A percentile compares a stretch with the other conserved stretches of the same genome.
Evolutionary conservation across 2,329 filamentous ascomycete genomes (phyloP).

Genomic region (Fonsecaea pedrosoi): DNA sequence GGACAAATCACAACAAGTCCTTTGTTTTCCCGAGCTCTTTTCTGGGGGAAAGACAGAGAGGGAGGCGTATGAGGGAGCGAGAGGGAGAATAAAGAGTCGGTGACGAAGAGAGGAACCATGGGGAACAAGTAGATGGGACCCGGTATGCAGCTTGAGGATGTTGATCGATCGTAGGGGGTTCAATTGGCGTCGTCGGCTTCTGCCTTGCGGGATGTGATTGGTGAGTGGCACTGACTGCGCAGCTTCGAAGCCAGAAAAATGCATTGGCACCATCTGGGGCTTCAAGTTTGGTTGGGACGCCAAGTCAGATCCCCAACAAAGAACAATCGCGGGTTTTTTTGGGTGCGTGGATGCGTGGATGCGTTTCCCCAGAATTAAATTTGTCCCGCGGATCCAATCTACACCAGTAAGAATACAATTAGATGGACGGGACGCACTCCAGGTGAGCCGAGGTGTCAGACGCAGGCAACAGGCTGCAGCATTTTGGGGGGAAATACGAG

Average conservation of each 20-base stretch:
- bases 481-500: constrained; percentile 80
- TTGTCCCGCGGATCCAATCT: not conserved
- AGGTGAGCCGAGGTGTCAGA: not conserved
- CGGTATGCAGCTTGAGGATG: not conserved
- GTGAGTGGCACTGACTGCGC: not conserved
- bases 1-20: not conserved
- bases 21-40: not conserved
- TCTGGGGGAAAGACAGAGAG: not conserved
- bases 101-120: constrained; percentile 11
- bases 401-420: too few species aligned
- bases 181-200: constrained; percentile 1
- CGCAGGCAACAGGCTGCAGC: constrained; percentile 40
- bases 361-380: constrained; percentile 10
- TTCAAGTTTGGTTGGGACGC: constrained; percentile 22
- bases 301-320: constrained; percentile 20
- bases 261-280: not conserved
- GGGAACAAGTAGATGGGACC: not conserved
- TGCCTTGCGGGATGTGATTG: constrained; percentile 10
- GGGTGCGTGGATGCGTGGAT: constrained; percentile 1
- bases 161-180: constrained; percentile 7
- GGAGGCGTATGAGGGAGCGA: not conserved
- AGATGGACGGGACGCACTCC: too few species aligned
- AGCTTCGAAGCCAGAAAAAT: constrained; percentile 3
- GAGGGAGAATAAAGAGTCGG: constrained; percentile 18
- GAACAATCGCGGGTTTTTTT: constrained; percentile 2